A percentile compares a stretch with the other conserved stretches of the same genome.
phyloP scores from a whole-genome alignment of 192 early-diverging fungal genomes.

The Polychytrium aggregatum region DNA sequence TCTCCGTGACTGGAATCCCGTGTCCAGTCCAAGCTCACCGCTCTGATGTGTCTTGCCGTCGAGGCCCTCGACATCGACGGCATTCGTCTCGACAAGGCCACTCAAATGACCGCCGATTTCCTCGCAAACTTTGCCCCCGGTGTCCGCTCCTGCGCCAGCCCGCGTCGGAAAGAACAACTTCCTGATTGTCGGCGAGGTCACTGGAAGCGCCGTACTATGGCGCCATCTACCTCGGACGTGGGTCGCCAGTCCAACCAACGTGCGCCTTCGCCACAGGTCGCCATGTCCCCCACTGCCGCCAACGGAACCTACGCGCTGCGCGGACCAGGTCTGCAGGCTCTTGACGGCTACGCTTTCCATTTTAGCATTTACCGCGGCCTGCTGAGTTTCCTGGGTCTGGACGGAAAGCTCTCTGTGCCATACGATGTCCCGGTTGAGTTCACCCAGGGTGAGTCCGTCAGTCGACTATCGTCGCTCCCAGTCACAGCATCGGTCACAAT shows the following conservation, averaged over 20 bases:
- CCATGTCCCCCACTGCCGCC: neutral
- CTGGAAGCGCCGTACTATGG: neutral
- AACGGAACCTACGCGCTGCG: no score
- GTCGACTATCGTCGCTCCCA: no score
- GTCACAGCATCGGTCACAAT: no score
- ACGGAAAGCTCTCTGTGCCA: conserved; percentile 1
- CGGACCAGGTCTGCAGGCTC: neutral
- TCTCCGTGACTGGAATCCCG: conserved; percentile 4
- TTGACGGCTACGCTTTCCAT: neutral
- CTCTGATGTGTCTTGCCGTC: neutral
- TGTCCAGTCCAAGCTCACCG: neutral
- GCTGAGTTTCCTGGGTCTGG: neutral
- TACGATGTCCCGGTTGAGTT: neutral
- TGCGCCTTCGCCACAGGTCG: neutral
- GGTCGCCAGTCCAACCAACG: neutral
- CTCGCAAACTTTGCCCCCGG: neutral
- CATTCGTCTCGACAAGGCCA: conserved; percentile 6
- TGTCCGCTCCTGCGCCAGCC: conserved; percentile 1
- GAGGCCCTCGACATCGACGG: conserved; percentile 8
- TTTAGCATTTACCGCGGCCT: conserved; percentile 3
- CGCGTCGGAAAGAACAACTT: conserved; percentile 1
- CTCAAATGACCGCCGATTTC: conserved; percentile 1
- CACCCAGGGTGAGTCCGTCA: no score
- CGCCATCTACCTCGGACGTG: neutral
- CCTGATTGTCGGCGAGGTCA: neutral